A percentile compares a stretch with the other conserved stretches of the same genome.
Conservation (phyloP, 371 early-diverging fungal species). For the Syncephalastrum monosporum region DNA sequence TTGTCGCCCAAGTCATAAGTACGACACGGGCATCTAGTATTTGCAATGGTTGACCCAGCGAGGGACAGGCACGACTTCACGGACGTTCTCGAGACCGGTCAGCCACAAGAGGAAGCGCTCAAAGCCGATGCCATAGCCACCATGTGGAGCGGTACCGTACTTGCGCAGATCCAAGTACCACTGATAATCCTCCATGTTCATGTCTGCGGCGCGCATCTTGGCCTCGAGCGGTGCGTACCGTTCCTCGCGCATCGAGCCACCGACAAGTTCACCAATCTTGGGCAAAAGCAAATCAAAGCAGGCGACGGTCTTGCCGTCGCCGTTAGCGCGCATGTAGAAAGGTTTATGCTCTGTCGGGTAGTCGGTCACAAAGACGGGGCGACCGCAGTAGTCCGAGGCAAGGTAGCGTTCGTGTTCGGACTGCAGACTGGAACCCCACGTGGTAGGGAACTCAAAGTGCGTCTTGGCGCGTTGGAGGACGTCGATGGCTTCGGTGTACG, state of each 20-base stretch:
- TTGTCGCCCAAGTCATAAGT: too few relatives aligned
- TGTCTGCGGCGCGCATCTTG: slow-evolving; percentile 55
- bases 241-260: slow-evolving; percentile 90
- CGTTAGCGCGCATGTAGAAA: slow-evolving; percentile 88
- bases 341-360: slow-evolving; percentile 86
- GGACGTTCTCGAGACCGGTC: slow-evolving; percentile 79
- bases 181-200: slow-evolving; percentile 67
- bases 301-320: slow-evolving; percentile 66
- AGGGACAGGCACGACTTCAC: slow-evolving; percentile 86
- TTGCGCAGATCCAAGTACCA: slow-evolving; percentile 92
- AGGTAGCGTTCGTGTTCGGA: slow-evolving; percentile 89
- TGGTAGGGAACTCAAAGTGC: slow-evolving; percentile 64
- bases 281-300: slow-evolving; percentile 90
- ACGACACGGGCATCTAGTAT: slow-evolving; percentile 22
- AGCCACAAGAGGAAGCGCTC: slow-evolving; percentile 84
- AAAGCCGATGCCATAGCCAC: slow-evolving; percentile 99
- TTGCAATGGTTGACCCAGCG: slow-evolving; percentile 59
- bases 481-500: slow-evolving; percentile 82
- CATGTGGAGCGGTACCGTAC: slow-evolving; percentile 98
- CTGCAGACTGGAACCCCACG: slow-evolving; percentile 80
- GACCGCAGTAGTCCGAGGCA: slow-evolving; percentile 62
- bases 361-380: slow-evolving; percentile 90
- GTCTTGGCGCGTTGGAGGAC: slow-evolving; percentile 53
- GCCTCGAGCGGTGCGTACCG: slow-evolving; percentile 50
- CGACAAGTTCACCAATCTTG: slow-evolving; percentile 87